Base-by-base conservation (phyloP, 805 yeast species). In the Pichia rugopelliculosa region DNA sequence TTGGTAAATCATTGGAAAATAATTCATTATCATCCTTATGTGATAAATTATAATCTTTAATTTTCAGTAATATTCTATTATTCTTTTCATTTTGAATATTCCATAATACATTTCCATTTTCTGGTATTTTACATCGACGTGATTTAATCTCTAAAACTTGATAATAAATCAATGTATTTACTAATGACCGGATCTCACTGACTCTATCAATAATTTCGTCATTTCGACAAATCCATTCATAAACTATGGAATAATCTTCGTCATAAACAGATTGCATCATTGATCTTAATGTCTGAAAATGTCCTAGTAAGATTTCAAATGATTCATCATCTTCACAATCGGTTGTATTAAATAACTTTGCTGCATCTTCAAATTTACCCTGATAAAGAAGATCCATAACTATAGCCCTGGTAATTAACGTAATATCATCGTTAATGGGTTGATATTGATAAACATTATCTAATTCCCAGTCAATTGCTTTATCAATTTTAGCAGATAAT, bases 381-480 rank as follows among this genome's bases (percentile, higher is more conserved):
- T 58, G 57, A 38, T 68, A 47, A 24, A 66, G 39, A 20, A 66
- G 48, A 50, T 66, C 68, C 59, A 64, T 57, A 7, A 60, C 53
- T 12, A 66, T 56, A 4, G 69, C 58, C 23, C 65, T 50, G 24
- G 58, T 60, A 9, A 51, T 27, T 18, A 41, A 36, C 20, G 43
- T 21, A 13, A 24, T 10, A 17, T 48, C 42, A 17, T 42, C 40
- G 24, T 36, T 27, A 11, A 50, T 37, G n/a, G n/a, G 26, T 6
- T 41, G 41, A 26, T 47, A 44, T 27, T 34, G 44, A 17, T 46
- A 50, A 7, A 50, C 42, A 8, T 11, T 7, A 40, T 48, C 50
- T 25, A 49, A 27, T 12, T 51, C 47, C 45, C 45, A 45, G 2
- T 38, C 40, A 17, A 30, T 30, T 15, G 34, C 34, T n/a, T 45